A percentile compares a stretch with the other conserved stretches of the same genome.
Conservation (phyloP, 164 flowering plant species). For the Pachysandra terminalis region DNA sequence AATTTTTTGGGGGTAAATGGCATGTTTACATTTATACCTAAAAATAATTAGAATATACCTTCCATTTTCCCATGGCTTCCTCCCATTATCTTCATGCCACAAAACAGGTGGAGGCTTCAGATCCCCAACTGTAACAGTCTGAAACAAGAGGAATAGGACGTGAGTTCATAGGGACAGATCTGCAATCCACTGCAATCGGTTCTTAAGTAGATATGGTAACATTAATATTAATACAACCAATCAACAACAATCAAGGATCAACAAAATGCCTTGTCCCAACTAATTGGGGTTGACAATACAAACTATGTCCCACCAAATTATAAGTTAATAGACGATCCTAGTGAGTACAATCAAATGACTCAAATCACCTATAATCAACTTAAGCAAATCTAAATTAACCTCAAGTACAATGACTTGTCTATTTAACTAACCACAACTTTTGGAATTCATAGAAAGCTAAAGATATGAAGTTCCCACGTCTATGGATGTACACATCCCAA, state of each 20-base stretch:
- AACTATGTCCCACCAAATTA: too few relatives aligned
- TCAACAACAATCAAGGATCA: background rate
- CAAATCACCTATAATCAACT: too few relatives aligned
- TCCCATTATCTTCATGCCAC: conserved; percentile 92
- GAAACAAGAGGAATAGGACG: conserved; percentile 17
- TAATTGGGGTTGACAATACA: too few relatives aligned
- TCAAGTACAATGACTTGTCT: too few relatives aligned
- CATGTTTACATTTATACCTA: background rate
- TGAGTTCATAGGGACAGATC: background rate
- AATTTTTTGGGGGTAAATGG: too few relatives aligned
- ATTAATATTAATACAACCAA: too few relatives aligned
- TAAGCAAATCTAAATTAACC: too few relatives aligned
- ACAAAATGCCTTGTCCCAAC: too few relatives aligned
- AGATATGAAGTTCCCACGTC: background rate
- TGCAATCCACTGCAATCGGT: background rate
- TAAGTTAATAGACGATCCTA: too few relatives aligned
- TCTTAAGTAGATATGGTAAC: too few relatives aligned
- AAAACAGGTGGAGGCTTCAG: conserved; percentile 73
- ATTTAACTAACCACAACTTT: background rate
- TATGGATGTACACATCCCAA: background rate
- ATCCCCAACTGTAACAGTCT: conserved; percentile 70
- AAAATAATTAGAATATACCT: conserved; percentile 20
- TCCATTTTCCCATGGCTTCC: conserved; percentile 53
- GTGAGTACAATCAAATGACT: too few relatives aligned
- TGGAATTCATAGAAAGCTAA: too few relatives aligned